phyloP scores from a whole-genome alignment of 2,329 filamentous ascomycete species.

The Coleophoma crateriformis region DNA sequence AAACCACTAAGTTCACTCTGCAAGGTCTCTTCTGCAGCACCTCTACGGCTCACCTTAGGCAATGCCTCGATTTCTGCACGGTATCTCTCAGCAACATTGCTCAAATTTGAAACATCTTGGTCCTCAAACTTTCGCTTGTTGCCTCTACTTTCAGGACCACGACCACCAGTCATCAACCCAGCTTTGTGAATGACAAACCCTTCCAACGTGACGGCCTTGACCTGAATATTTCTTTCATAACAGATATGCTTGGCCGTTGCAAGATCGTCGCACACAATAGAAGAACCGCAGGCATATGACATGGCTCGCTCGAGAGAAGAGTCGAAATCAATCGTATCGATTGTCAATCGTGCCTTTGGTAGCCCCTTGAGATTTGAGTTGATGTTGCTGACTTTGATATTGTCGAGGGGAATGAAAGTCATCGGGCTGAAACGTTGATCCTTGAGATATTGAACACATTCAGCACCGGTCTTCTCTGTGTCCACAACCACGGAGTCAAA shows the following conservation, averaged over 20 bases:
- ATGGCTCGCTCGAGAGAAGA: conserved; percentile 84
- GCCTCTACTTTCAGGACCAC: conserved; percentile 68
- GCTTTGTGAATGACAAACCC: conserved; percentile 97
- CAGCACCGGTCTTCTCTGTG: conserved; percentile 86
- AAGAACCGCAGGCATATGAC: conserved; percentile 89
- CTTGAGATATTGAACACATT: conserved; percentile 91
- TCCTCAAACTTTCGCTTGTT: conserved; percentile 84
- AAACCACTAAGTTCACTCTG: conserved; percentile 75
- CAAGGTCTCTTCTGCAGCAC: conserved; percentile 73
- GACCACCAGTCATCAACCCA: conserved; percentile 93
- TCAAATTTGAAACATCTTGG: conserved; percentile 79
- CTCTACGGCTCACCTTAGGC: conserved; percentile 70
- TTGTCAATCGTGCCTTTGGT: conserved; percentile 78
- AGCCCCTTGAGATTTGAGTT: conserved; percentile 90
- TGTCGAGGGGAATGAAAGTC: conserved; percentile 94
- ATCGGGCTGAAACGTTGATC: conserved; percentile 82
- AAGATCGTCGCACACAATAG: conserved; percentile 87
- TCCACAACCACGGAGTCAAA: conserved; percentile 95
- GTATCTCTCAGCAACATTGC: conserved; percentile 68
- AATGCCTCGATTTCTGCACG: conserved; percentile 73
- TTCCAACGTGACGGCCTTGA: conserved; percentile 91
- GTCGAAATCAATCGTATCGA: conserved; percentile 95
- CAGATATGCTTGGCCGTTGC: conserved; percentile 84
- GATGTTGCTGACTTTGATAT: conserved; percentile 88
- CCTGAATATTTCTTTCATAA: conserved; percentile 75